Evolutionary conservation across 2,329 filamentous ascomycete species (phyloP), one percentile per base, ranked within the genome.

Genomic region (Arthrobotrys conoides): DNA sequence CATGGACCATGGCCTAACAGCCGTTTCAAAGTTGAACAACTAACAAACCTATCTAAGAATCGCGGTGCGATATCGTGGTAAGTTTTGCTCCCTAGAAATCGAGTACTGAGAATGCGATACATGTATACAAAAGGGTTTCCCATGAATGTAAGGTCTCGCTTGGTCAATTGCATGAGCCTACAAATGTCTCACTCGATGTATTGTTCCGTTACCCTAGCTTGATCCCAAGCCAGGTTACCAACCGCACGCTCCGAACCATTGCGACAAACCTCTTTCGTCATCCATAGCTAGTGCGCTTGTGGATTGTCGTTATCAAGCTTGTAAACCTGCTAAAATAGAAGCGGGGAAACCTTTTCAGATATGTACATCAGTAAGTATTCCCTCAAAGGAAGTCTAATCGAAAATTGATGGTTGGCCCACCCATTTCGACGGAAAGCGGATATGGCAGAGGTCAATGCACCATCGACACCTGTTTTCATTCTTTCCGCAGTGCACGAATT

Each of bases 361-460:
- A 30, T 30, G 8, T 68, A 51, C 24, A 59, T 24, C 61, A 30
- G 38, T 14, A 55, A 46, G 33, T 30, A 63, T 63, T 64, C 46
- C 33, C 36, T 66, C 38, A 22, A 49, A 36, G n/a, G 30, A 63
- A 65, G 69, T 65, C 68, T 63, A 69, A 69, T 61, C 64, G 75
- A 69, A 69, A 78, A 59, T 57, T 63, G 44, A 30, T 6, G 27
- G 27, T 57, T 24, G 53, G 64, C 53, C 44, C 49, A 16, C 70
- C 61, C 61, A 67, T 61, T 41, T 38, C 48, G 22, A 46, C 5
- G 27, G 67, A 66, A 38, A 66, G 18, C 24, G 22, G 36, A 61
- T 59, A 33, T 49, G 63, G 38, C 57, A 67, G 36, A 69, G 71
- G 75, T 72, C 75, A 72, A 78, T 78, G 75, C 75, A 63, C 68